Conservation (phyloP, 2,329 filamentous ascomycete species). For the Bipolaris zeicola region DNA sequence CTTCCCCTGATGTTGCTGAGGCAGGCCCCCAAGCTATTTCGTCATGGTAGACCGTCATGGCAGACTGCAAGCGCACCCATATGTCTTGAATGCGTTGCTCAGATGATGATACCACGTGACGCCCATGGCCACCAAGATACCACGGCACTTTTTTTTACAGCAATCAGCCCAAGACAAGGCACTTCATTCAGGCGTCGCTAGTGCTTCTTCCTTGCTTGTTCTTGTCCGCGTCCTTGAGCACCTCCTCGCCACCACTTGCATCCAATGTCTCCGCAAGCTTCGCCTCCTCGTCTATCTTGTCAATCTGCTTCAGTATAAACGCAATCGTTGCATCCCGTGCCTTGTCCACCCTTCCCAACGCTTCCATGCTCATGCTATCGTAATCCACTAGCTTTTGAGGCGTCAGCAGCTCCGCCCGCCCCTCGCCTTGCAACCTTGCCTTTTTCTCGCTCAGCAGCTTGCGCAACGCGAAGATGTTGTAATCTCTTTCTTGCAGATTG, state of each 20-base stretch:
- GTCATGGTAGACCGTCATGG: too few species aligned
- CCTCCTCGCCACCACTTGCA: constrained; percentile 22
- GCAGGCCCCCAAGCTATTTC: too few species aligned
- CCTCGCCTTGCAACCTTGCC: constrained; percentile 35
- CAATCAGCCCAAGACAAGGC: not conserved
- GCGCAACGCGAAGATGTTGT: constrained; percentile 56
- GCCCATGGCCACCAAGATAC: too few species aligned
- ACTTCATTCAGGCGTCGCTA: constrained; percentile 12
- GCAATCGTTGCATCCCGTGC: constrained; percentile 60
- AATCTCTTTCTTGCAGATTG: constrained; percentile 50
- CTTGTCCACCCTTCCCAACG: constrained; percentile 53
- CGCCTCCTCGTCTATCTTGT: constrained; percentile 54
- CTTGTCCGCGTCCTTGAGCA: constrained; percentile 5
- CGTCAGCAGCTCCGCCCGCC: constrained; percentile 29
- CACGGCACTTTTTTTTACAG: too few species aligned
- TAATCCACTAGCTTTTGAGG: constrained; percentile 51
- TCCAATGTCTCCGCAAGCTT: constrained; percentile 34
- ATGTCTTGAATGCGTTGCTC: too few species aligned
- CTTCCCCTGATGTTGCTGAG: too few species aligned
- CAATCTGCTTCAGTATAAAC: constrained; percentile 60
- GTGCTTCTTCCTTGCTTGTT: not conserved
- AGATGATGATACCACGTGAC: not conserved
- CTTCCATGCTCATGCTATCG: constrained; percentile 48
- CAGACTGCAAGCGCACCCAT: too few species aligned
- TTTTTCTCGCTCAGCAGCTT: constrained; percentile 53